phyloP scores from a whole-genome alignment of 495 filamentous ascomycete species.

The Talaromyces thailandensis region DNA sequence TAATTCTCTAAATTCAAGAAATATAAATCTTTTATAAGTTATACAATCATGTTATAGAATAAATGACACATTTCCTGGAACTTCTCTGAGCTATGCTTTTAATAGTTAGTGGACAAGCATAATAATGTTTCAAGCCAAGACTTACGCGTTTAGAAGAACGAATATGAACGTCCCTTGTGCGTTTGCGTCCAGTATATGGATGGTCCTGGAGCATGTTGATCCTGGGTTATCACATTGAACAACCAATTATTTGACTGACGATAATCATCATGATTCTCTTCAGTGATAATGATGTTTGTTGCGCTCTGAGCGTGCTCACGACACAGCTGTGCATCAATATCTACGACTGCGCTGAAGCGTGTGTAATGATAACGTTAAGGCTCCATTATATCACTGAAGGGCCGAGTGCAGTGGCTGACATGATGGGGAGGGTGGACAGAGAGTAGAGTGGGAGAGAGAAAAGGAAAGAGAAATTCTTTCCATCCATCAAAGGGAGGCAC shows the following conservation, averaged over 20 bases:
- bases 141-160: too few species aligned
- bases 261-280: not conserved
- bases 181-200: too few species aligned
- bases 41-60: too few species aligned
- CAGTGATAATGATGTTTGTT: not conserved
- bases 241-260: not conserved
- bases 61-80: too few species aligned
- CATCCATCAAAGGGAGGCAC: not conserved
- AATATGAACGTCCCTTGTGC: too few species aligned
- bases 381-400: not conserved
- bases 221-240: not conserved
- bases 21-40: too few species aligned
- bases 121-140: too few species aligned
- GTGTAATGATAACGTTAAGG: not conserved
- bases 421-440: not conserved
- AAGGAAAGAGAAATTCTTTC: not conserved
- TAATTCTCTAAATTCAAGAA: too few species aligned
- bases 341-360: not conserved
- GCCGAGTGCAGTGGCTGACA: not conserved
- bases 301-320: not conserved
- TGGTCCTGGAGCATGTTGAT: not conserved
- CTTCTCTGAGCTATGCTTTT: too few species aligned
- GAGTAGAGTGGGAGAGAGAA: not conserved
- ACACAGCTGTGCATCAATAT: not conserved
- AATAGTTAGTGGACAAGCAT: too few species aligned